Conservation (phyloP, 495 filamentous ascomycete genomes). For the Hypoxylon fragiforme region DNA sequence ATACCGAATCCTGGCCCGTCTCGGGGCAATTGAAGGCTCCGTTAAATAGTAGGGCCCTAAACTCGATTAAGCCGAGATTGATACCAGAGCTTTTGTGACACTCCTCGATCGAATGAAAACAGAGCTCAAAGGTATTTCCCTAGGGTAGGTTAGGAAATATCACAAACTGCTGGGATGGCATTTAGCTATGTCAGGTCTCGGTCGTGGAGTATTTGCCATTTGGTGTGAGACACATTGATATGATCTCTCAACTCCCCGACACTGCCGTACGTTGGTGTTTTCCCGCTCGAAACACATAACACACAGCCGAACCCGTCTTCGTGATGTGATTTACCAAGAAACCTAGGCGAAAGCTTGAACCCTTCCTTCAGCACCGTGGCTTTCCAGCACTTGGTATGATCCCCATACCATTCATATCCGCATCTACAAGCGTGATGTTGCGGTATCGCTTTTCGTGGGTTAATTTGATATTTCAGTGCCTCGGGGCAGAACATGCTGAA, state of each 20-base stretch:
- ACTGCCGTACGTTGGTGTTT: constrained; percentile 38
- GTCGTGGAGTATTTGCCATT: constrained; percentile 49
- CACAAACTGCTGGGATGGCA: background rate
- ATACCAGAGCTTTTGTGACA: background rate
- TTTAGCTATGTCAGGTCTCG: constrained; percentile 35
- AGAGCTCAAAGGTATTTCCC: background rate
- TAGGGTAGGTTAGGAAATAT: background rate
- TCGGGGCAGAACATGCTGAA: constrained; percentile 46
- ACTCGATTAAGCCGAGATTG: background rate
- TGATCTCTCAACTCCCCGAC: constrained; percentile 37
- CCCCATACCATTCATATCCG: constrained; percentile 40
- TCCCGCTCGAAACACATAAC: constrained; percentile 37
- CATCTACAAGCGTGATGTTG: constrained; percentile 36
- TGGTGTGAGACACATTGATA: constrained; percentile 41
- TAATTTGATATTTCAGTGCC: constrained; percentile 43
- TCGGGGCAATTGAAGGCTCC: too few species aligned
- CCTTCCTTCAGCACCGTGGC: constrained; percentile 37
- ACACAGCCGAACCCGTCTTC: constrained; percentile 36
- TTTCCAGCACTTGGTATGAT: constrained; percentile 1
- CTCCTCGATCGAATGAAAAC: background rate
- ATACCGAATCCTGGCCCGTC: too few species aligned
- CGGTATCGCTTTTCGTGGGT: constrained; percentile 33
- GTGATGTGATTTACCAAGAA: constrained; percentile 46
- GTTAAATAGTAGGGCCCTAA: too few species aligned
- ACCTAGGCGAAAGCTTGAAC: constrained; percentile 41